These are phyloP conservation scores for Phytopythium delawarense DNA, from an alignment of 352 stramenopile species.

Conservation along the genomic window DNA sequence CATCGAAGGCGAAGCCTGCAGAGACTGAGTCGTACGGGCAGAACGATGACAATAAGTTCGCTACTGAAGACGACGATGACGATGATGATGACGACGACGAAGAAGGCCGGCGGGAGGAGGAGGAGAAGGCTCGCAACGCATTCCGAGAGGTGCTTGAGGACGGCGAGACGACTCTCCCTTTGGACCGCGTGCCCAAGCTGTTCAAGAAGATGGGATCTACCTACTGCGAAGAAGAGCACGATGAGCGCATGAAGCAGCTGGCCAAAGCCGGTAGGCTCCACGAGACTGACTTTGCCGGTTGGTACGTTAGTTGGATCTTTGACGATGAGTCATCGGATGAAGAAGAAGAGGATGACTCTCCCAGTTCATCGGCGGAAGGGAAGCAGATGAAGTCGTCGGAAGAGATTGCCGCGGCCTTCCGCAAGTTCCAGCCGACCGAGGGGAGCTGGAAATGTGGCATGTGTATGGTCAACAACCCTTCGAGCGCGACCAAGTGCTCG, in stretches of 20 bases:
- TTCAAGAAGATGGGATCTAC: constrained; percentile 56
- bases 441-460: constrained; percentile 54
- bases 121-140: constrained; percentile 33
- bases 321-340: constrained; percentile 38
- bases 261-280: constrained; percentile 45
- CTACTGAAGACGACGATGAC: constrained; percentile 31
- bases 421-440: constrained; percentile 43
- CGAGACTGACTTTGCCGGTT: constrained; percentile 49
- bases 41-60: constrained; percentile 63
- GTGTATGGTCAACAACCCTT: constrained; percentile 46
- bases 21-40: constrained; percentile 45
- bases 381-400: constrained; percentile 47
- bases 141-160: constrained; percentile 37
- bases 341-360: constrained; percentile 21
- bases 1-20: neutral
- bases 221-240: constrained; percentile 51
- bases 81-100: constrained; percentile 59
- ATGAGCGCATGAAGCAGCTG: constrained; percentile 21
- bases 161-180: constrained; percentile 24
- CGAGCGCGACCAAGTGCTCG: constrained; percentile 32
- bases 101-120: constrained; percentile 60
- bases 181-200: constrained; percentile 42
- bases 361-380: constrained; percentile 8
- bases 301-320: constrained; percentile 69
- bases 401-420: constrained; percentile 44